Conservation (phyloP, 148 eudicot species). For the Vaccinium myrtillus region DNA sequence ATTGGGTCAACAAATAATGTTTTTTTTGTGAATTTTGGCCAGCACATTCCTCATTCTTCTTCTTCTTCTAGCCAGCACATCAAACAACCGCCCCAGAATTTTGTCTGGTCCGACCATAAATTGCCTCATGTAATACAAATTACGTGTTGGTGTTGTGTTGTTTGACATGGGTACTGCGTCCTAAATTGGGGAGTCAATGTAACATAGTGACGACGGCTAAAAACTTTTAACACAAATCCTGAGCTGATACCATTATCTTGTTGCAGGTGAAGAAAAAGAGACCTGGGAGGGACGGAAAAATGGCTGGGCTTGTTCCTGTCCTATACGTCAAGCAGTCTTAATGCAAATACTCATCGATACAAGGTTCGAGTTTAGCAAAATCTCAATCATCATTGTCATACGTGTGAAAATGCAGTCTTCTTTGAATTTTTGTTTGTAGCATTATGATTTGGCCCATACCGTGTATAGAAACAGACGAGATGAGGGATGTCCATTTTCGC, state of each 20-base stretch:
- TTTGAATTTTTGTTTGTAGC: not conserved
- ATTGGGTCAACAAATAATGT: too few relatives aligned
- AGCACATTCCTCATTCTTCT: too few relatives aligned
- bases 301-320: constrained; percentile 92
- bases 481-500: not conserved
- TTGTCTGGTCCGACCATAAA: too few relatives aligned
- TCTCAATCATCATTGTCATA: not conserved
- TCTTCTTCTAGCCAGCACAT: too few relatives aligned
- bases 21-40: too few relatives aligned
- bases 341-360: constrained; percentile 6
- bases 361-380: not conserved
- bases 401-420: not conserved
- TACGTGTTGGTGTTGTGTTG: not conserved
- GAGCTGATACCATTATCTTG: not conserved
- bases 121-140: too few relatives aligned
- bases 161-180: not conserved
- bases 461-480: not conserved
- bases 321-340: constrained; percentile 78
- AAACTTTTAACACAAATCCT: not conserved
- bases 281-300: constrained; percentile 88
- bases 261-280: constrained; percentile 89
- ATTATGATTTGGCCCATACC: not conserved
- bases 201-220: not conserved
- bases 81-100: too few relatives aligned
- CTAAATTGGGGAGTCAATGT: not conserved